Conservation (phyloP, 2,329 filamentous ascomycete species). For the Aspergillus brasiliensis region DNA sequence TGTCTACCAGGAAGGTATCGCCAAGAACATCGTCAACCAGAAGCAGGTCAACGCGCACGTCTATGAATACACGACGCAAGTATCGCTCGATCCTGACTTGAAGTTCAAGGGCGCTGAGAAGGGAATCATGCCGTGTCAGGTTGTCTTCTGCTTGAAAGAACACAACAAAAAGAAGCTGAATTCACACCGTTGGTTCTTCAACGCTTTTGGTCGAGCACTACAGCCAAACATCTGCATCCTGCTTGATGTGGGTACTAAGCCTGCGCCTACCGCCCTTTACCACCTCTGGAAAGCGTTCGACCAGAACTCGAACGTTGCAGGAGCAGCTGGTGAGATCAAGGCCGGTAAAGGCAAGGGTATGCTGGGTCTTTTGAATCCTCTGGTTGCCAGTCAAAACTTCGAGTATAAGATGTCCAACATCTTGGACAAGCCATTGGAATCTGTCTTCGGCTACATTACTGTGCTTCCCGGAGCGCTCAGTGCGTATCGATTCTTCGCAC, state of each 20-base stretch:
- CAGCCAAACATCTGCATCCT: constrained; percentile 97
- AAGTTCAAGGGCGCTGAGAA: constrained; percentile 99
- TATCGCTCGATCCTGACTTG: constrained; percentile 89
- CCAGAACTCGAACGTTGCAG: constrained; percentile 94
- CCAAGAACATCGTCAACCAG: constrained; percentile 97
- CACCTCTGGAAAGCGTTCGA: constrained; percentile 99
- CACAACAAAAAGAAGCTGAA: constrained; percentile 98
- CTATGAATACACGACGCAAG: constrained; percentile 98
- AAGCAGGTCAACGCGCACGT: constrained; percentile 94
- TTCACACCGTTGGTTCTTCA: constrained; percentile 99
- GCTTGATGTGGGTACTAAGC: constrained; percentile 92
- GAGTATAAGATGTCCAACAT: constrained; percentile 99
- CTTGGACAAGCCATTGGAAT: constrained; percentile 93
- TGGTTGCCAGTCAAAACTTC: constrained; percentile 97
- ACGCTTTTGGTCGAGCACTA: constrained; percentile 88
- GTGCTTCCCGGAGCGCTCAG: constrained; percentile 93
- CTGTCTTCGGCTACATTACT: constrained; percentile 97
- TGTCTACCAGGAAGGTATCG: constrained; percentile 96
- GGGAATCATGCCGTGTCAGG: constrained; percentile 95
- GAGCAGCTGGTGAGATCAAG: constrained; percentile 96
- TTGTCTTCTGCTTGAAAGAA: constrained; percentile 98
- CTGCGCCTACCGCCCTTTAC: constrained; percentile 86
- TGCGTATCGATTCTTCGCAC: constrained; percentile 90
- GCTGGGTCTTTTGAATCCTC: constrained; percentile 81
- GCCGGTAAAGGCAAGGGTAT: constrained; percentile 90